Conservation (phyloP, 305 asterid genomes). For the Solanum chacoense region DNA sequence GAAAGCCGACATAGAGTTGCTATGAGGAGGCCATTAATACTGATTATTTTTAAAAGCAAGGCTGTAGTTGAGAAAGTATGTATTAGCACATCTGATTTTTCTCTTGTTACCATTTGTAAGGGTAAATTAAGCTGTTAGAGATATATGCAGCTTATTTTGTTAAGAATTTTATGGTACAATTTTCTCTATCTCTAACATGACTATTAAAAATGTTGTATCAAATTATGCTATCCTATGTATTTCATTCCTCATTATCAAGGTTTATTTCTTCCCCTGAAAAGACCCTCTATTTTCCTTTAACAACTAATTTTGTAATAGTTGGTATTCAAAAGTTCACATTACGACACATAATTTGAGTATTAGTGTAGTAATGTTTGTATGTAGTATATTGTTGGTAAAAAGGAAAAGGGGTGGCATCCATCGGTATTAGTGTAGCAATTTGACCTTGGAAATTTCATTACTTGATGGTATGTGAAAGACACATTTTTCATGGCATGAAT, state of each 20-base stretch:
- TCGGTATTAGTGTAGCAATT: background rate
- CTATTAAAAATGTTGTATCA: background rate
- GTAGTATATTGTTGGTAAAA: background rate
- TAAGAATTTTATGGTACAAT: background rate
- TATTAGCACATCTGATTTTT: background rate
- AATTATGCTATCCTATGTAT: background rate
- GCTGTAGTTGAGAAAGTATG: background rate
- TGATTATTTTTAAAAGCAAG: too few species aligned
- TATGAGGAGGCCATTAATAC: background rate
- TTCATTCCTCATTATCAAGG: background rate
- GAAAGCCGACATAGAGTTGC: background rate
- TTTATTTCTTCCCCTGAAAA: too few species aligned
- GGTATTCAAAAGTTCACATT: background rate
- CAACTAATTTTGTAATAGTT: background rate
- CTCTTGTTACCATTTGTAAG: background rate
- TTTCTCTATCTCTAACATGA: background rate
- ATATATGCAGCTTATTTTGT: background rate
- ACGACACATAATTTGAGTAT: background rate
- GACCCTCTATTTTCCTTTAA: background rate
- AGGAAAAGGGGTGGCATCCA: background rate
- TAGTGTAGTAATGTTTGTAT: background rate
- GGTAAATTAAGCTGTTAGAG: background rate
- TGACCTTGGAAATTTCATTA: background rate
- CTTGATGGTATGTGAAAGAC: background rate
- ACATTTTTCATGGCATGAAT: background rate